Conservation (phyloP, 2,329 filamentous ascomycete genomes). For the Epichloe elymi region DNA sequence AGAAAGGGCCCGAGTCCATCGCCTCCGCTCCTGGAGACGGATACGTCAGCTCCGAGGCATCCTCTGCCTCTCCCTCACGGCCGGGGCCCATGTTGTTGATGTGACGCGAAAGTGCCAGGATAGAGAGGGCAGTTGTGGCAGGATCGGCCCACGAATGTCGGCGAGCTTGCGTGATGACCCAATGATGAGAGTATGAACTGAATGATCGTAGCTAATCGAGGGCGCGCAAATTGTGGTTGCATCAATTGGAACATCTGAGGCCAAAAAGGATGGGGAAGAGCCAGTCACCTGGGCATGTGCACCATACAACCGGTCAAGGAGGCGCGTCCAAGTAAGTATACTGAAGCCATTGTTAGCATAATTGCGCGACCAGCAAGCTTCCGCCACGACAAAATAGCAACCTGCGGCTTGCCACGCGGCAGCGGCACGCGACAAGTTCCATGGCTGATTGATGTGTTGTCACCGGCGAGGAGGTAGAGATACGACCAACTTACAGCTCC, state of each 20-base stretch:
- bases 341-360: slow-evolving; percentile 12
- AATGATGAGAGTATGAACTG: not conserved
- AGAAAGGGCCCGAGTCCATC: slow-evolving; percentile 30
- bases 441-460: slow-evolving; percentile 6
- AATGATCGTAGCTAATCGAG: no score
- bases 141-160: not conserved
- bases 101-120: not conserved
- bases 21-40: slow-evolving; percentile 32
- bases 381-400: slow-evolving; percentile 5
- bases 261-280: not conserved
- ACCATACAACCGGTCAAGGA: slow-evolving; percentile 5
- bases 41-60: slow-evolving; percentile 28
- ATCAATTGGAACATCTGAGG: not conserved
- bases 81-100: slow-evolving; percentile 17
- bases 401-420: slow-evolving; percentile 2
- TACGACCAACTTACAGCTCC: slow-evolving; percentile 22
- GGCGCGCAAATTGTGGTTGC: no score
- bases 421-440: slow-evolving; percentile 1
- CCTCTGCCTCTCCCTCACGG: slow-evolving; percentile 22
- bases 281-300: not conserved
- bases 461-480: slow-evolving; percentile 1
- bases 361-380: not conserved
- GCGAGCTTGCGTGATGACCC: not conserved
- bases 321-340: slow-evolving; percentile 4
- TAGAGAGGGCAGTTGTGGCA: not conserved